Conservation (phyloP, 352 stramenopile genomes). For the Globisporangium okanoganense region DNA sequence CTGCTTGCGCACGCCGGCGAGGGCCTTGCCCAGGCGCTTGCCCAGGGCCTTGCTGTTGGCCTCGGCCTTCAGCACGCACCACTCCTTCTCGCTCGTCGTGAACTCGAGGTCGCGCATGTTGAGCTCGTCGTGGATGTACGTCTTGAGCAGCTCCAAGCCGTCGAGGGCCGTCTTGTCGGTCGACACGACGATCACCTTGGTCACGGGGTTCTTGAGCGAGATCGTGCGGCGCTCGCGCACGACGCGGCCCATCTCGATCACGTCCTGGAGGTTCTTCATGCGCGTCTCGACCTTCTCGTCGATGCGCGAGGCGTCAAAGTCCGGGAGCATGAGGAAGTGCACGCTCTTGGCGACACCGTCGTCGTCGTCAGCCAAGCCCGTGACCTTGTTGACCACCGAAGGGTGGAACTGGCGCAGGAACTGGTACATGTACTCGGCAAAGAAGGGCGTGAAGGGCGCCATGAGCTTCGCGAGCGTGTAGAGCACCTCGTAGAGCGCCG, state of each 20-base stretch:
- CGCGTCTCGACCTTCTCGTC: conserved; percentile 91
- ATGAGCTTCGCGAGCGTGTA: conserved; percentile 95
- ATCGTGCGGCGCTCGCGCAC: conserved; percentile 97
- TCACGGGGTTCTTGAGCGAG: conserved; percentile 96
- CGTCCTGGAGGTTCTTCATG: conserved; percentile 95
- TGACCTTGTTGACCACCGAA: conserved; percentile 56
- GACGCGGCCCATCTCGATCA: conserved; percentile 96
- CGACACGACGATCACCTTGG: conserved; percentile 95
- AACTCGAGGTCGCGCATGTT: conserved; percentile 95
- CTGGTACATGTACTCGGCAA: conserved; percentile 99
- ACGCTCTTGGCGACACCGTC: conserved; percentile 93
- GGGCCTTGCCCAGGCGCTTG: conserved; percentile 96
- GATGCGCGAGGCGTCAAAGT: conserved; percentile 91
- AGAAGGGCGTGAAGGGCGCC: conserved; percentile 99
- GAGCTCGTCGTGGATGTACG: conserved; percentile 97
- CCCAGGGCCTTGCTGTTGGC: conserved; percentile 94
- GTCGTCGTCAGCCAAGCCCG: conserved; percentile 73
- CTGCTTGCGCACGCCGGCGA: conserved; percentile 89
- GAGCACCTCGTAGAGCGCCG: conserved; percentile 98
- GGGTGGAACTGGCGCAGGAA: conserved; percentile 96
- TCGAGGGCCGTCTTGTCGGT: conserved; percentile 77
- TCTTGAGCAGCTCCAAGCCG: conserved; percentile 75
- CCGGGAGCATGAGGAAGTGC: conserved; percentile 95
- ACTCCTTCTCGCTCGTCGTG: conserved; percentile 84
- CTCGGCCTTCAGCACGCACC: conserved; percentile 93